Evolutionary conservation across 371 early-diverging fungal species (phyloP).

Genomic region (Rhizopus microsporus): DNA sequence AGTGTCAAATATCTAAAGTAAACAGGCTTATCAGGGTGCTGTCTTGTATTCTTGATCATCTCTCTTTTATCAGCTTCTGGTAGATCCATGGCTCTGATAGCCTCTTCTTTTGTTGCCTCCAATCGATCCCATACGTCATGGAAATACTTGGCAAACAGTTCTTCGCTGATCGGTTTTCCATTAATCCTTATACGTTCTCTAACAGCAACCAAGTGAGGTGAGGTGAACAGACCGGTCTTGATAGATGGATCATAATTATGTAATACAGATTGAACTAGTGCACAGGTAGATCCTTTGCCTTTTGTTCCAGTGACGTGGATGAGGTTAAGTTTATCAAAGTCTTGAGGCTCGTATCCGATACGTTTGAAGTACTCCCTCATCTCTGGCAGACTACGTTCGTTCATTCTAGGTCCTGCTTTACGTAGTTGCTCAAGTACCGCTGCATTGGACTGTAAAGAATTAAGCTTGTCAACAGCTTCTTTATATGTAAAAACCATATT

Average conservation of each 20-base stretch:
- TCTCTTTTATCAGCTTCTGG: conserved; percentile 25
- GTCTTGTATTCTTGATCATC: conserved; percentile 37
- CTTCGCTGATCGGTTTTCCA: conserved; percentile 77
- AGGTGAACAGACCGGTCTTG: conserved; percentile 83
- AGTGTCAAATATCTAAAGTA: conserved; percentile 92
- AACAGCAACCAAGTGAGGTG: conserved; percentile 91
- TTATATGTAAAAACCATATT: conserved; percentile 23
- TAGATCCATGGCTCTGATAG: conserved; percentile 26
- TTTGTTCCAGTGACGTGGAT: conserved; percentile 89
- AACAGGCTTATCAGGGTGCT: conserved; percentile 70
- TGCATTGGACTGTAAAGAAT: conserved; percentile 82
- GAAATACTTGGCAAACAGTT: conserved; percentile 84
- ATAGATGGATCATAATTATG: conserved; percentile 41
- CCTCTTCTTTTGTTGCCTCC: conserved; percentile 53
- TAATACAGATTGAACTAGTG: conserved; percentile 71
- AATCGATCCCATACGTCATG: conserved; percentile 82
- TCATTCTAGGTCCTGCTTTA: conserved; percentile 70
- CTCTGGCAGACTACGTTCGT: conserved; percentile 71
- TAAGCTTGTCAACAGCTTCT: conserved; percentile 74
- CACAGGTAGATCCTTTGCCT: conserved; percentile 86
- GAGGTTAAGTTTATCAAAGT: conserved; percentile 71
- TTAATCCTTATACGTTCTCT: conserved; percentile 94
- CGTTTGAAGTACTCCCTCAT: conserved; percentile 66
- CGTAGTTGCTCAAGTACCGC: conserved; percentile 72
- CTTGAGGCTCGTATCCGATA: conserved; percentile 71